Conservation (phyloP, 2,329 filamentous ascomycete genomes). For the Metarhizium humberi region DNA sequence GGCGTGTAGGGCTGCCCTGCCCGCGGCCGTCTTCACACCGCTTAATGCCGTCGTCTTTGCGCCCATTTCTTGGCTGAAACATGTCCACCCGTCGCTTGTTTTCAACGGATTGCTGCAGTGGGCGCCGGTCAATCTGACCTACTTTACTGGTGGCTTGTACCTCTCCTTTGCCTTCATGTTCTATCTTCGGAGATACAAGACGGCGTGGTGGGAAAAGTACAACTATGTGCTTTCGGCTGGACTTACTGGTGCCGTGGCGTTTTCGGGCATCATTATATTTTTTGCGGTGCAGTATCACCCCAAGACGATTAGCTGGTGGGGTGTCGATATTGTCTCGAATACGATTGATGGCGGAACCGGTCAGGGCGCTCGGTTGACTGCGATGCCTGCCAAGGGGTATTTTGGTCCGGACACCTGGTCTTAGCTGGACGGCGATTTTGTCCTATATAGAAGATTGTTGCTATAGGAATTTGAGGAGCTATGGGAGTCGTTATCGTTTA, state of each 20-base stretch:
- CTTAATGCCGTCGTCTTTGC: constrained; percentile 9
- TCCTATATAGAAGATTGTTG: too few relatives aligned
- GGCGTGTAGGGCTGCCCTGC: constrained; percentile 1
- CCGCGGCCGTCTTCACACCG: constrained; percentile 5
- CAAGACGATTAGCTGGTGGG: constrained; percentile 31
- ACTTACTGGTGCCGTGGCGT: constrained; percentile 29
- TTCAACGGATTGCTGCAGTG: constrained; percentile 31
- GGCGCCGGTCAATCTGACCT: constrained; percentile 33
- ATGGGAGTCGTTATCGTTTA: too few relatives aligned
- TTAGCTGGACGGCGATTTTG: not conserved
- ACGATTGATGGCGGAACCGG: constrained; percentile 4
- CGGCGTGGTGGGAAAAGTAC: constrained; percentile 37
- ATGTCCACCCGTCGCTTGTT: constrained; percentile 30
- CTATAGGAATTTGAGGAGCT: too few relatives aligned
- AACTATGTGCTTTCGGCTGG: constrained; percentile 33
- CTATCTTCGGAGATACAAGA: constrained; percentile 25
- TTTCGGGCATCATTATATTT: constrained; percentile 32
- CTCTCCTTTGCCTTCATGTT: constrained; percentile 34
- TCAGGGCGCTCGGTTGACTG: not conserved
- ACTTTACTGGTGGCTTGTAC: constrained; percentile 32
- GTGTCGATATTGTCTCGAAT: constrained; percentile 8
- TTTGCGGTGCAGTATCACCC: constrained; percentile 31
- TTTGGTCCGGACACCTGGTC: constrained; percentile 3
- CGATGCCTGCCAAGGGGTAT: not conserved
- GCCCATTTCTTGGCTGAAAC: constrained; percentile 19